phyloP scores from a whole-genome alignment of 257 asterid genomes.

The Ajuga chamaepitys region DNA sequence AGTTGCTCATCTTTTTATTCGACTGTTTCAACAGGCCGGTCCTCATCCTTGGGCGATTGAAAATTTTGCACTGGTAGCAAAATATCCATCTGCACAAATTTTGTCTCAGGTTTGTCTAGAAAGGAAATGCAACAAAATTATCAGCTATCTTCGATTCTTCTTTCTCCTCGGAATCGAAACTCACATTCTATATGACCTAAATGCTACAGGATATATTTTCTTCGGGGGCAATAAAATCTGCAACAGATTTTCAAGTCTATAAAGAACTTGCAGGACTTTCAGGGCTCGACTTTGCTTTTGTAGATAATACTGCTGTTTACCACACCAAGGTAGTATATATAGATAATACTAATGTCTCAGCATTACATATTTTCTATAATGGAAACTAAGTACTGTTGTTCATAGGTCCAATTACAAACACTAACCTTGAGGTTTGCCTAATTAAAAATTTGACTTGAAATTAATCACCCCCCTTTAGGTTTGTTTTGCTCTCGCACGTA shows the following conservation, averaged over 20 bases:
- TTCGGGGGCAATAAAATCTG: slow-evolving; percentile 86
- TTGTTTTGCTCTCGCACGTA: no score
- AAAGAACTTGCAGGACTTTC: slow-evolving; percentile 90
- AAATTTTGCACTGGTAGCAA: slow-evolving; percentile 71
- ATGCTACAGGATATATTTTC: slow-evolving; percentile 73
- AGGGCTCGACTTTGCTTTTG: slow-evolving; percentile 92
- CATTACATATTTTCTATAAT: neutral
- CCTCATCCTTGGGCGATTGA: slow-evolving; percentile 97
- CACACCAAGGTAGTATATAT: slow-evolving; percentile 72
- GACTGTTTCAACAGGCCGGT: slow-evolving; percentile 67
- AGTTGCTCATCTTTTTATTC: slow-evolving; percentile 1
- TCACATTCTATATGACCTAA: slow-evolving; percentile 17
- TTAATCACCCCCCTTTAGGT: no score
- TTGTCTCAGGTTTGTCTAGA: slow-evolving; percentile 59
- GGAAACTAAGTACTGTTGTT: neutral
- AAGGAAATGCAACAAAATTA: neutral
- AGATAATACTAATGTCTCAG: neutral
- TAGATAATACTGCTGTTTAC: slow-evolving; percentile 82
- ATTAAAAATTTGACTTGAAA: no score
- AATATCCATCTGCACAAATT: slow-evolving; percentile 86
- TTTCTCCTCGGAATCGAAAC: neutral
- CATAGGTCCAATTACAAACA: no score
- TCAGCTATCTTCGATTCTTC: neutral
- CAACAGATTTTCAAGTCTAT: slow-evolving; percentile 95
- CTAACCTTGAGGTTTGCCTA: no score